These are phyloP conservation scores for Xylaria bambusicola DNA, from an alignment of 495 filamentous ascomycete genomes.

Conservation along the genomic window DNA sequence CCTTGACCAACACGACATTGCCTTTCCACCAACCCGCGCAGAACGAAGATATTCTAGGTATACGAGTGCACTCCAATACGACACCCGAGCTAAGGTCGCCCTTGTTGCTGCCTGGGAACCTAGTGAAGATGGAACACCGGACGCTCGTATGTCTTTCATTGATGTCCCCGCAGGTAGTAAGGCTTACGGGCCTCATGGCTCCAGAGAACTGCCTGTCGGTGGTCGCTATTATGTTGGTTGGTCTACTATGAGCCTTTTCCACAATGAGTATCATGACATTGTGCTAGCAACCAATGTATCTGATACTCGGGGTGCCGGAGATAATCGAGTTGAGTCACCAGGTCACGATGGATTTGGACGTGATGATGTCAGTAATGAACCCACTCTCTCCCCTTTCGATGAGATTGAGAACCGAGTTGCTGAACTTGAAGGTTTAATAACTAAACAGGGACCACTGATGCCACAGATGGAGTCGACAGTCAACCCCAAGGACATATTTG, in stretches of 20 bases:
- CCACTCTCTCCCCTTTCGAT: not conserved
- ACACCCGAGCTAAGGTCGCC: not conserved
- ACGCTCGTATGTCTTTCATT: constrained; percentile 5
- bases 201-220: not conserved
- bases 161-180: not conserved
- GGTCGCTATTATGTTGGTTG: constrained; percentile 7
- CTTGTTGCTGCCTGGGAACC: not conserved
- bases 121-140: not conserved
- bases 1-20: not conserved
- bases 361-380: not conserved
- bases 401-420: not conserved
- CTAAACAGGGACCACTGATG: not conserved
- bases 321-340: no score
- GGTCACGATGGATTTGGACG: not conserved
- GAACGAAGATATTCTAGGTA: not conserved
- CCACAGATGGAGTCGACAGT: not conserved
- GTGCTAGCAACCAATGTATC: not conserved
- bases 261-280: constrained; percentile 1
- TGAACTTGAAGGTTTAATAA: not conserved
- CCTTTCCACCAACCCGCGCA: not conserved
- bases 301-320: not conserved
- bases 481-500: constrained; percentile 6
- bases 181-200: constrained; percentile 5
- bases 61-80: not conserved
- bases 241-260: not conserved